phyloP scores from a whole-genome alignment of 2,329 filamentous ascomycete genomes.

The Verticillium zaregamsianum region DNA sequence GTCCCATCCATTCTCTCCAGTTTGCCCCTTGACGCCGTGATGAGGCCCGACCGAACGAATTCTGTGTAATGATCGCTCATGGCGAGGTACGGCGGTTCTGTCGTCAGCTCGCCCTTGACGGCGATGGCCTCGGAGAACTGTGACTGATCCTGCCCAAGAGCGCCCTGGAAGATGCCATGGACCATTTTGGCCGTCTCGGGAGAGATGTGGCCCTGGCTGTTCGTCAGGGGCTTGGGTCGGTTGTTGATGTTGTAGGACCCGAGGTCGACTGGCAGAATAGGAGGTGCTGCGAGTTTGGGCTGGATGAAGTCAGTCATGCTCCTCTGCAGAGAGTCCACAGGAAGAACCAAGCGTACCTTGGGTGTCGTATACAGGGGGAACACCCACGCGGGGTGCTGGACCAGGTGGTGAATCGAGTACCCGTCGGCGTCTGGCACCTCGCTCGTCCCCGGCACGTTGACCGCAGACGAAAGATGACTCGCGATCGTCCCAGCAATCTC shows the following conservation, averaged over 20 bases:
- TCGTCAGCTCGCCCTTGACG: constrained; percentile 32
- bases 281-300: constrained; percentile 44
- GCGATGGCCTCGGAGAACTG: constrained; percentile 35
- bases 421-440: constrained; percentile 37
- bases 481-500: constrained; percentile 73
- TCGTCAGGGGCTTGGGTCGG: constrained; percentile 53
- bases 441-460: constrained; percentile 44
- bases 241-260: constrained; percentile 65
- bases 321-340: not conserved
- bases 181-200: constrained; percentile 49
- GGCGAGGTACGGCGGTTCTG: constrained; percentile 60
- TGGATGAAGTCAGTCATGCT: constrained; percentile 24
- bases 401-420: constrained; percentile 63
- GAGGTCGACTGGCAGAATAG: constrained; percentile 71
- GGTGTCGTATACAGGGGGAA: constrained; percentile 57
- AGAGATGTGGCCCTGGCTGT: constrained; percentile 61
- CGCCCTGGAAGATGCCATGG: constrained; percentile 45
- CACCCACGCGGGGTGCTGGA: constrained; percentile 68
- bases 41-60: constrained; percentile 64
- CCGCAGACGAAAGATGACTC: constrained; percentile 62
- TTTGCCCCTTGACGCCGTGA: constrained; percentile 47
- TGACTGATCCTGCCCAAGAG: constrained; percentile 51
- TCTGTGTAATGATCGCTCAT: constrained; percentile 70
- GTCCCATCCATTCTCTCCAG: constrained; percentile 30
- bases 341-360: constrained; percentile 30